Conservation (phyloP, 495 filamentous ascomycete species). For the Daldinia bambusicola region DNA sequence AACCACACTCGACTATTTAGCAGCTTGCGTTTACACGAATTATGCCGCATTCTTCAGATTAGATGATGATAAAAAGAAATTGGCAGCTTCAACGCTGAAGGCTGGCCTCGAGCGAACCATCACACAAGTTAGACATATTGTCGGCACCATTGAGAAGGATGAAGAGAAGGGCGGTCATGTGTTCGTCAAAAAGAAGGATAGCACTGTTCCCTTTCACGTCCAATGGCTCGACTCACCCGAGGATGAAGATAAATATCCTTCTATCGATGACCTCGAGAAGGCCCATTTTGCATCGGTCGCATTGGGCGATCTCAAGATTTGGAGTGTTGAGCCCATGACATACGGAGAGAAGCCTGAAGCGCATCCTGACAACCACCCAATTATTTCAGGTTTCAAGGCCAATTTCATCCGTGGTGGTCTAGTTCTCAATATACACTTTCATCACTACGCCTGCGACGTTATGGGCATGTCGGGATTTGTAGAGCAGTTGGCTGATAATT, state of each 20-base stretch:
- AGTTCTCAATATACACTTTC: constrained; percentile 56
- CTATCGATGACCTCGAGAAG: constrained; percentile 48
- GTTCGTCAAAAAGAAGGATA: constrained; percentile 56
- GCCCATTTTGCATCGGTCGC: constrained; percentile 44
- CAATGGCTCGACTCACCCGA: constrained; percentile 53
- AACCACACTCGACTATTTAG: constrained; percentile 51
- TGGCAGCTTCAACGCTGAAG: constrained; percentile 45
- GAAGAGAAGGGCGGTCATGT: constrained; percentile 47
- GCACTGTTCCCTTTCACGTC: constrained; percentile 55
- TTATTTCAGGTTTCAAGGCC: constrained; percentile 53
- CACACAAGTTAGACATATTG: constrained; percentile 55
- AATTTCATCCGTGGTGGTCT: constrained; percentile 58
- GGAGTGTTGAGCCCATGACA: constrained; percentile 50
- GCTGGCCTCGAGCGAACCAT: constrained; percentile 55
- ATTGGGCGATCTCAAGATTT: constrained; percentile 22
- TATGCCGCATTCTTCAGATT: constrained; percentile 57
- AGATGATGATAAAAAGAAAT: constrained; percentile 45
- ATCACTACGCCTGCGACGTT: constrained; percentile 58
- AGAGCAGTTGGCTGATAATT: constrained; percentile 59
- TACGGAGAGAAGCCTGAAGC: constrained; percentile 56
- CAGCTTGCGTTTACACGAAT: constrained; percentile 47
- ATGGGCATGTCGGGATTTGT: constrained; percentile 55
- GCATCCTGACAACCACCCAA: constrained; percentile 49
- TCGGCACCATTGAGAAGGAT: constrained; percentile 56
- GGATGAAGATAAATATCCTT: constrained; percentile 47